phyloP scores from a whole-genome alignment of 1,284 basidiomycete species.

The Golubevia pallescens region DNA sequence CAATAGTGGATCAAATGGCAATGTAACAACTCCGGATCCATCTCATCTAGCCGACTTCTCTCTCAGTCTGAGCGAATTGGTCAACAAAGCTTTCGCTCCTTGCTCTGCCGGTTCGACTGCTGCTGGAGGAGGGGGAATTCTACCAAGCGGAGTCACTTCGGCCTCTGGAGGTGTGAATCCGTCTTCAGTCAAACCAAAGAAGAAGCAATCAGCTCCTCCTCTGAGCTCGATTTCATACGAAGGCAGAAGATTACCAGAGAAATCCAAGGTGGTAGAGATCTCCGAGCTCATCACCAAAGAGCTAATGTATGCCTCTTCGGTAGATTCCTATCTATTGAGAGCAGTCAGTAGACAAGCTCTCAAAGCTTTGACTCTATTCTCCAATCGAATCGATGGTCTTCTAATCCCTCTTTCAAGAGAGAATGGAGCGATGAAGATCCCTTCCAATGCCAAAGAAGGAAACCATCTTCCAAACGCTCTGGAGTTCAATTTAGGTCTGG shows the following conservation, averaged over 20 bases:
- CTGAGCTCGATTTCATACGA: conserved; percentile 31
- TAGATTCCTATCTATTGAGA: conserved; percentile 56
- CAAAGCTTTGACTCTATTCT: conserved; percentile 59
- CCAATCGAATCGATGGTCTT: conserved; percentile 54
- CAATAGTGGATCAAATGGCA: background rate
- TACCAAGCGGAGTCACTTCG: background rate
- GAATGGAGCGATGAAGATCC: conserved; percentile 33
- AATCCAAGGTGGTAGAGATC: conserved; percentile 46
- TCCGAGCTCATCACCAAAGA: conserved; percentile 48
- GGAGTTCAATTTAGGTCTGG: conserved; percentile 59
- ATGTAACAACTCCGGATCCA: conserved; percentile 19
- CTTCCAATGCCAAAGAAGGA: conserved; percentile 39
- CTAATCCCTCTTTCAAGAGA: conserved; percentile 46
- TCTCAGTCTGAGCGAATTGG: conserved; percentile 52
- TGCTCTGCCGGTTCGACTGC: conserved; percentile 19
- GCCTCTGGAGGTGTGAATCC: background rate
- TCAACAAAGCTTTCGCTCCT: conserved; percentile 55
- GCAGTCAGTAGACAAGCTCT: conserved; percentile 56
- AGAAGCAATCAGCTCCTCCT: background rate
- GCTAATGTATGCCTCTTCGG: conserved; percentile 41
- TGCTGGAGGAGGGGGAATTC: background rate
- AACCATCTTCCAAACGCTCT: conserved; percentile 39
- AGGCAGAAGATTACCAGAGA: conserved; percentile 42
- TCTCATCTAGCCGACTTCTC: conserved; percentile 54
- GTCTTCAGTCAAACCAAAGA: background rate